These are phyloP conservation scores for Quillaja saponaria DNA, from an alignment of 306 rosid genomes.

Conservation along the genomic window DNA sequence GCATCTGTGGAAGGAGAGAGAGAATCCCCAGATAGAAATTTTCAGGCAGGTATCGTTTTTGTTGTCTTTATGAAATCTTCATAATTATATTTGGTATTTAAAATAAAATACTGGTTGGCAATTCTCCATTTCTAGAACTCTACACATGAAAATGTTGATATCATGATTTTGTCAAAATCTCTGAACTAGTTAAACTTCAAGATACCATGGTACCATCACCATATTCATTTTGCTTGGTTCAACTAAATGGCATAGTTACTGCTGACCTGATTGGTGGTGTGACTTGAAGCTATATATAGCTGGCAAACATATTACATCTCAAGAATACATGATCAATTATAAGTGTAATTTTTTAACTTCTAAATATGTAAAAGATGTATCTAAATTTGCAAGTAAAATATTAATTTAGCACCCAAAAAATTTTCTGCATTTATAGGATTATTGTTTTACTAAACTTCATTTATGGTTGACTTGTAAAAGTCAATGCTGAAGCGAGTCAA, in stretches of 20 bases:
- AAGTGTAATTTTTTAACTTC: too few relatives aligned
- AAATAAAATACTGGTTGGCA: background rate
- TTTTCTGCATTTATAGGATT: too few relatives aligned
- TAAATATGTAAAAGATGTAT: background rate
- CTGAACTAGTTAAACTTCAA: background rate
- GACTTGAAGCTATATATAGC: too few relatives aligned
- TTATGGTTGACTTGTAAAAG: too few relatives aligned
- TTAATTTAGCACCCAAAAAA: too few relatives aligned
- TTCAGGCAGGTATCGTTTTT: constrained; percentile 71
- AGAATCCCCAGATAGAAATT: constrained; percentile 44
- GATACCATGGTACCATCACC: background rate
- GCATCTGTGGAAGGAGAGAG: constrained; percentile 44
- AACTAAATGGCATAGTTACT: too few relatives aligned
- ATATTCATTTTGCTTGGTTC: too few relatives aligned
- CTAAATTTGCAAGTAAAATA: background rate
- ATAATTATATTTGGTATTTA: background rate
- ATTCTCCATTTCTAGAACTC: background rate
- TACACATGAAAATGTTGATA: background rate
- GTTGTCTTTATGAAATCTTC: constrained; percentile 5
- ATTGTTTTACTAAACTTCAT: too few relatives aligned
- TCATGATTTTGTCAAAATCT: background rate
- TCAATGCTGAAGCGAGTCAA: too few relatives aligned
- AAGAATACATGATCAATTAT: too few relatives aligned
- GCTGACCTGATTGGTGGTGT: too few relatives aligned
- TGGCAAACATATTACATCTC: too few relatives aligned